Base-by-base conservation (phyloP, 352 stramenopile species). In the Bremia lactucae region DNA sequence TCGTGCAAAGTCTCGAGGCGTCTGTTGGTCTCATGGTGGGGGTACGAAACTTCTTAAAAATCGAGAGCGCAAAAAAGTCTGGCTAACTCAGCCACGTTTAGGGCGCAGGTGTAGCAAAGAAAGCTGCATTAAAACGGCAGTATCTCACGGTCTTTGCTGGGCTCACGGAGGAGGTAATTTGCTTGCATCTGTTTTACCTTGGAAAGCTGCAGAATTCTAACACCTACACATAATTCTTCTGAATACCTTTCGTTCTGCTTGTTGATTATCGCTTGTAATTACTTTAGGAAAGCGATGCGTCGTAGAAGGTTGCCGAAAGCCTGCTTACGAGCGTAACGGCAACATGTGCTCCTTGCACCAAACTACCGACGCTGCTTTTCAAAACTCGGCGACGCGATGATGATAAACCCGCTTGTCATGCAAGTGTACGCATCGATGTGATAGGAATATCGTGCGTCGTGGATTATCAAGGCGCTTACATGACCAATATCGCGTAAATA, bases 21-120 rank as follows among this genome's bases (percentile, higher is more conserved):
- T 87, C 28, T 87, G 78, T 41, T 90, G 74, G 78, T 83, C 72
- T 34, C 78, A 90, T 16, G 78, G 78, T 15, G 78, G 78, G 57
- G 77, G 76, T 62, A 46, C 18, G 31, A 6, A 13, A 42, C 28
- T n/a, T n/a, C n/a, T n/a, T n/a, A n/a, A n/a, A n/a, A n/a, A n/a
- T n/a, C n/a, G n/a, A n/a, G n/a, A n/a, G n/a, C n/a, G n/a, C n/a
- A n/a, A n/a, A n/a, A n/a, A n/a, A n/a, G n/a, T n/a, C n/a, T n/a
- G n/a, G n/a, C n/a, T n/a, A n/a, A n/a, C n/a, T n/a, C n/a, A n/a
- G n/a, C 16, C 37, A 36, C 21, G 24, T 33, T 24, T 46, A 76
- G 68, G 65, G 11, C 60, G 63, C n/a, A 83, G 81, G 53, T 87
- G 73, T 53, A 76, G 59, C 28, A 68, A 72, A 22, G 56, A 66